Percentiles rank a stretch among this genome's conserved stretches.
These are phyloP conservation scores for Fraxinus excelsior DNA, from an alignment of 257 asterid species.

Conservation along the genomic window DNA sequence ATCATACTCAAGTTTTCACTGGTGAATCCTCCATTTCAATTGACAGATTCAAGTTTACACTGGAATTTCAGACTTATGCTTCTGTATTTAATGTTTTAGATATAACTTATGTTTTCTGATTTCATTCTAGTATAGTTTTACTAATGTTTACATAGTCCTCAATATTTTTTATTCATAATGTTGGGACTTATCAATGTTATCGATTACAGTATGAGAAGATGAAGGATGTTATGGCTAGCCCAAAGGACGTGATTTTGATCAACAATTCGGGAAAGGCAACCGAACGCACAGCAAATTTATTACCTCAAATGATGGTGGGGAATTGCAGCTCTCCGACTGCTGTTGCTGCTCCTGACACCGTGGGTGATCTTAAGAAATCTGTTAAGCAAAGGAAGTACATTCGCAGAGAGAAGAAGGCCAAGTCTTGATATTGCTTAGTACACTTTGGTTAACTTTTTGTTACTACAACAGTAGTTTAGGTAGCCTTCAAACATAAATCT, in stretches of 20 bases:
- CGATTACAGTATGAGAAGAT: conserved; percentile 43
- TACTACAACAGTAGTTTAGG: background rate
- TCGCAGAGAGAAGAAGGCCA: conserved; percentile 1
- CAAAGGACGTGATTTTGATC: conserved; percentile 29
- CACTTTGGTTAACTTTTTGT: background rate
- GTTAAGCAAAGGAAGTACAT: background rate
- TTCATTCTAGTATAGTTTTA: background rate
- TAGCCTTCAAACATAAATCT: background rate
- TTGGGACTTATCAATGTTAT: background rate
- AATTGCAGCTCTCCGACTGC: background rate
- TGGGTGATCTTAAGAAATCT: background rate
- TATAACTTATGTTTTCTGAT: background rate
- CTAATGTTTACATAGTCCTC: background rate
- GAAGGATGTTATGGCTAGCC: conserved; percentile 15
- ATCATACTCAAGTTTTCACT: too few relatives aligned
- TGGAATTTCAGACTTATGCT: background rate
- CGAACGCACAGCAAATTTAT: conserved; percentile 10
- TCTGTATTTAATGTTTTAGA: background rate
- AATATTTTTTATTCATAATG: background rate
- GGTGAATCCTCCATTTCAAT: too few relatives aligned
- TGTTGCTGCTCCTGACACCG: background rate
- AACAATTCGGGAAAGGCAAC: conserved; percentile 20
- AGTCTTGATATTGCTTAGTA: background rate
- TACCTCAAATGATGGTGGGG: conserved; percentile 3
- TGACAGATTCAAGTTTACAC: background rate